Evolutionary conservation across 1,284 basidiomycete genomes (phyloP).

Genomic region (Pyrrhoderma lamaoense): DNA sequence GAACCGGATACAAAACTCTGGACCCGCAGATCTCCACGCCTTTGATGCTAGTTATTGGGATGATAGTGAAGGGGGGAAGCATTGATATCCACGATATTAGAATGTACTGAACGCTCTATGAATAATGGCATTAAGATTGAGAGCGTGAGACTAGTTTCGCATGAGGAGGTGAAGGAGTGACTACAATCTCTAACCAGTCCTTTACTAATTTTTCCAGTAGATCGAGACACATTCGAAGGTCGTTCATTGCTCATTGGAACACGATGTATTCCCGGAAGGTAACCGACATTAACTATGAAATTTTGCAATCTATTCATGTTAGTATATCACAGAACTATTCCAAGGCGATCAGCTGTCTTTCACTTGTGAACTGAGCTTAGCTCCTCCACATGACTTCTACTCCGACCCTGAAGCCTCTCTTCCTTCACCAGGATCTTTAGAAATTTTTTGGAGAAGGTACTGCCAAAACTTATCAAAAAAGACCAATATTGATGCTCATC

Average conservation of each 20-base stretch:
- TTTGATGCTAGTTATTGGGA: conserved; percentile 53
- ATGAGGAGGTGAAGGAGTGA: conserved; percentile 28
- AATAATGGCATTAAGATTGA: conserved; percentile 51
- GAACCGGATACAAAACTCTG: conserved; percentile 23
- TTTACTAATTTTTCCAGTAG: background rate
- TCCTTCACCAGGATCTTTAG: conserved; percentile 48
- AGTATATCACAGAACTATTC: conserved; percentile 43
- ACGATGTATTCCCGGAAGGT: conserved; percentile 30
- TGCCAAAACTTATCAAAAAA: background rate
- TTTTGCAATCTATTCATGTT: too few relatives aligned
- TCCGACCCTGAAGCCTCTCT: conserved; percentile 28
- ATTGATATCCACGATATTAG: conserved; percentile 41
- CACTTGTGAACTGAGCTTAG: conserved; percentile 44
- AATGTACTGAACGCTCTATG: conserved; percentile 34
- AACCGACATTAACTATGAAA: conserved; percentile 1
- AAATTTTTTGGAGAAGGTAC: conserved; percentile 63
- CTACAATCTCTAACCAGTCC: too few relatives aligned
- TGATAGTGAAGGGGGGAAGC: conserved; percentile 45
- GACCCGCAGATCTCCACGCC: conserved; percentile 46
- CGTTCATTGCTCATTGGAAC: conserved; percentile 33
- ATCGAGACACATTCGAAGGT: conserved; percentile 33
- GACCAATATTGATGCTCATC: background rate
- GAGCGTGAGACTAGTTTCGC: conserved; percentile 37
- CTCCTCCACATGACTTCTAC: conserved; percentile 33
- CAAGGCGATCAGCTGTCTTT: conserved; percentile 57